Evolutionary conservation across 2,329 filamentous ascomycete species (phyloP), one percentile per base, ranked within the genome.

Genomic region (Cladosporium sp.): DNA sequence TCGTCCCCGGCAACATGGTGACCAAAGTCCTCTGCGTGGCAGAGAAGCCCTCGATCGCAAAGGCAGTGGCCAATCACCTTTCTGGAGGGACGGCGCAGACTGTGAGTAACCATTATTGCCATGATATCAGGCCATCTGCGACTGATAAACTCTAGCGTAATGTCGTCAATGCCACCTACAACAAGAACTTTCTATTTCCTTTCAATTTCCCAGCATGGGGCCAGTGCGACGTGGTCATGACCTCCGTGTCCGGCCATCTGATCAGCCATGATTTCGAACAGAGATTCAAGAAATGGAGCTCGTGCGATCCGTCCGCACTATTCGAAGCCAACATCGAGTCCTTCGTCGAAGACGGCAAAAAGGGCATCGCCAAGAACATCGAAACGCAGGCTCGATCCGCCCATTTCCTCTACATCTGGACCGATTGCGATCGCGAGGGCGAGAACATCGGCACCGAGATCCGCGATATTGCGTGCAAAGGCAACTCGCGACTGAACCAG

Each of bases 361-460:
- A 84, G 62, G 74, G 78, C 1, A 86, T 98, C 57, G 90, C 91
- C 9, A 78, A 84, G 32, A 98, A 98, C 65, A 93, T 98, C 63
- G 81, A 85, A 60, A 74, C 79, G 1, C 85, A 95, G 68, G 92
- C 93, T 14, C 79, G 79, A 55, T 79, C 80, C 66, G 79, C 84
- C n/a, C 80, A 78, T 52, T 82, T 85, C 10, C 77, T 98, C 32
- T 92, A 95, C 69, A 96, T 98, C 62, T 98, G 93, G 93, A 98
- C 93, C 0, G 93, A 98, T 77, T 97, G 93, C 70, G 93, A 98
- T 76, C 84, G 91, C 52, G 93, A 98, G 76, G 93, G 93, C 34
- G 93, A 98, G 69, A 87, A 97, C 66, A 98, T 98, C 60, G 93
- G 93, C 6, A 80, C 86, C 37, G 92, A 98, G 68, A 92, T 98